These are phyloP conservation scores for Tilletia caries DNA, from an alignment of 1,284 basidiomycete genomes.

Conservation along the genomic window DNA sequence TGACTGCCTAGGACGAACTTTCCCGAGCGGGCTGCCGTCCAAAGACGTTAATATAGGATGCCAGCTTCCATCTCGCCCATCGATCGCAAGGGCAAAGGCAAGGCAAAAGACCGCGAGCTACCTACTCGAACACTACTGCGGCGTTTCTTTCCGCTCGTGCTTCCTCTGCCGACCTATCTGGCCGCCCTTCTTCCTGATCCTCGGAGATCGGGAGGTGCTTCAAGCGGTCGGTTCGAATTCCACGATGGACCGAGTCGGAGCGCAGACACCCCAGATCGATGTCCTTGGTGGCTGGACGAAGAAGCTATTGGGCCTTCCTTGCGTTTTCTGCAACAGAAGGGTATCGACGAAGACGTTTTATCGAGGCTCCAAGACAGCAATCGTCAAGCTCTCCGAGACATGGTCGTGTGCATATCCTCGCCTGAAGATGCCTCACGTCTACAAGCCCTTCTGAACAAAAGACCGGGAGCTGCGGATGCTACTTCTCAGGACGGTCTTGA, in stretches of 20 bases:
- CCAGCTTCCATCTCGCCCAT: not conserved
- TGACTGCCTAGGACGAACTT: no score
- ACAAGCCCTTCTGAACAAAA: not conserved
- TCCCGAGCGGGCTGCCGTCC: no score
- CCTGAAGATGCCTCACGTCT: not conserved
- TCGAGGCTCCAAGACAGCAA: no score
- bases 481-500: not conserved
- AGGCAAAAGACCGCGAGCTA: not conserved
- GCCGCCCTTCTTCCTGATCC: not conserved
- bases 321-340: not conserved
- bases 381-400: not conserved
- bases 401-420: not conserved
- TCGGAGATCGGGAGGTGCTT: not conserved
- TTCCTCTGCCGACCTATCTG: not conserved
- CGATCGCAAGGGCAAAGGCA: constrained; percentile 6
- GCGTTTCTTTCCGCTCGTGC: constrained; percentile 2
- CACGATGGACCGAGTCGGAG: not conserved
- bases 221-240: not conserved
- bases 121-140: not conserved
- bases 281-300: constrained; percentile 6
- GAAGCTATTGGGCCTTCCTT: not conserved
- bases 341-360: not conserved
- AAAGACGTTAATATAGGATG: not conserved
- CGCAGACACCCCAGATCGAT: not conserved
- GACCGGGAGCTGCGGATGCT: not conserved